Evolutionary conservation across 441 rosid genomes (phyloP), one percentile per base, ranked within the genome.

Genomic region (Bocquillonia castaneifolia): DNA sequence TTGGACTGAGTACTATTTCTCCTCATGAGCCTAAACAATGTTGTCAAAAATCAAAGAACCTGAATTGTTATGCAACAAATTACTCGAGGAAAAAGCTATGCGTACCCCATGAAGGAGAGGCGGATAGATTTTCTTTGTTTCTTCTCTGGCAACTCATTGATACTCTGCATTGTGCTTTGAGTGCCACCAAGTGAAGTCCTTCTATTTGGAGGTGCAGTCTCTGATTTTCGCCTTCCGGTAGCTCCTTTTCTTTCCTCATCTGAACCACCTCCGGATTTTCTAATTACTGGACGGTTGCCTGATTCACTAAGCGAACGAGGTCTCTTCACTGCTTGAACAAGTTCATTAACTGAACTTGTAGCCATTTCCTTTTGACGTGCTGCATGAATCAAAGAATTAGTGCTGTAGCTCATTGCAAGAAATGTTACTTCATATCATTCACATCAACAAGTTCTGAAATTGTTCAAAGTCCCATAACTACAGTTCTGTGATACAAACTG

Each of bases 341-440:
- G 88, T 79, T 94, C 99, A 0, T 87, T 79, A 8, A 94, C 96
- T 53, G 97, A 87, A 73, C 77, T 83, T 5, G 81, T 68, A 0
- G 97, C 96, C 70, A 74, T 58, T 50, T 90, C 99, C 71, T 86
- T 88, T 73, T 94, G 97, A 40, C 99, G 94, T 63, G 96, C 99
- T 94, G 78, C 81, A 71, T n/a, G 28, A 56, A 70, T 10, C 20
- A 66, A 22, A 57, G 26, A 7, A n/a, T n/a, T n/a, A 17, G 14
- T 25, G 39, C 47, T 36, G 20, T 8, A 52, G 36, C 48, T 52
- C 59, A 65, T 25, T 20, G 13, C 40, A 51, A 22, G 48, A 50
- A 20, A 36, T 42, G 47, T 42, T 42, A 8, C 12, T 42, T 10
- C 13, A 12, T 42, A 42, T 42, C 47, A 42, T 42, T 42, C 18